Evolutionary conservation across 257 asterid species (phyloP), one percentile per base, ranked within the genome.

Genomic region (Apocynum venetum): DNA sequence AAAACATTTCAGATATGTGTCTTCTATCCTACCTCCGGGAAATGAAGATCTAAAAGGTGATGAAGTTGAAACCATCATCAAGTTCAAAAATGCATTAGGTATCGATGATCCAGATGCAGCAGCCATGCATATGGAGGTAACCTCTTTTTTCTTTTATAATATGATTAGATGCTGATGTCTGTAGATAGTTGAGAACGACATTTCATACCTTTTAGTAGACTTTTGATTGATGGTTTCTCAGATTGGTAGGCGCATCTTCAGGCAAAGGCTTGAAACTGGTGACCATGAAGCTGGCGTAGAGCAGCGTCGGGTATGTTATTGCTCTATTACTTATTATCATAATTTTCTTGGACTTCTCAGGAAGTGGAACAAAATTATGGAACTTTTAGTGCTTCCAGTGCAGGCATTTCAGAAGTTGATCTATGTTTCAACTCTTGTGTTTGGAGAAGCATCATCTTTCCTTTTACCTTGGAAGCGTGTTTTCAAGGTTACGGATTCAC

Each of bases 321-420:
- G 44, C 48, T 83, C 79, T 86, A 44, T 83, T 77, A 76, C 8
- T 73, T 59, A 6, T 61, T 72, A 49, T 74, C 71, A 64, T 36
- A 74, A 43, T 60, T 74, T 44, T 76, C 31, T 36, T 74, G 81
- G 79, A 31, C 72, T 35, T 43, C 61, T 73, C 71, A 41, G 14
- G 35, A 64, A 78, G 79, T 79, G 77, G 64, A 68, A 76, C 46
- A 10, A 78, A 78, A 73, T 47, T 72, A 64, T 79, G 83, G 90
- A 83, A 78, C 90, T 87, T 78, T 77, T 77, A 35, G 77, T 84
- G 77, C 87, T 84, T 87, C 88, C 91, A 86, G 88, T 86, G 93
- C 97, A 96, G 99, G 98, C 99, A 84, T 96, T 96, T 88, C 99
- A 96, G 97, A 96, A 91, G 93, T 85, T 96, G 71, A 89, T 96